Percentiles rank a stretch among this genome's conserved stretches.
Evolutionary conservation across 2,329 filamentous ascomycete species (phyloP).

Genomic region (Microascus cirrosus): DNA sequence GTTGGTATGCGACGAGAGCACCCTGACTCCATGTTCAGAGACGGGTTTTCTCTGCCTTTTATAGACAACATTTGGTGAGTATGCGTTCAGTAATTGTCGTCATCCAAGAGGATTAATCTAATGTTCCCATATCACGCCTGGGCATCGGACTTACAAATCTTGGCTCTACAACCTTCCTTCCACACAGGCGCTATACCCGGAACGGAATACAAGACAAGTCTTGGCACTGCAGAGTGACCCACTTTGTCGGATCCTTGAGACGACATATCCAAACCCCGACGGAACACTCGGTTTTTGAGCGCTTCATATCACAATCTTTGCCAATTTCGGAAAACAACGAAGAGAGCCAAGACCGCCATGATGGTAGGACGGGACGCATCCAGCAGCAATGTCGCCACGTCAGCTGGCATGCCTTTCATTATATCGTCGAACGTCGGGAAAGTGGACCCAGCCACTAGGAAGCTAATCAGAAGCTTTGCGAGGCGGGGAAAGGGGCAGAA

Average conservation of each 20-base stretch:
- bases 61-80: too few relatives aligned
- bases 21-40: too few relatives aligned
- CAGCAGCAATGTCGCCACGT: neutral
- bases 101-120: too few relatives aligned
- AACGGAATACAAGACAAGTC: neutral
- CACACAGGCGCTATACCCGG: neutral
- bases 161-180: neutral
- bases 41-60: too few relatives aligned
- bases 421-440: neutral
- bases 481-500: neutral
- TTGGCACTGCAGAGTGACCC: neutral
- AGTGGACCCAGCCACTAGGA: neutral
- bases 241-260: neutral
- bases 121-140: neutral
- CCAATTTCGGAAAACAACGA: neutral
- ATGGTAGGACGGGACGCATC: neutral
- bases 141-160: neutral
- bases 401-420: neutral
- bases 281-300: neutral
- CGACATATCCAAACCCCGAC: neutral
- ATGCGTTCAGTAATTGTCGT: too few relatives aligned
- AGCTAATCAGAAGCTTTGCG: neutral
- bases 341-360: neutral
- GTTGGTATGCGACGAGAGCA: too few relatives aligned
- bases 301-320: neutral